Evolutionary conservation across 495 filamentous ascomycete species (phyloP).

Genomic region (Glutinoglossum americanum): DNA sequence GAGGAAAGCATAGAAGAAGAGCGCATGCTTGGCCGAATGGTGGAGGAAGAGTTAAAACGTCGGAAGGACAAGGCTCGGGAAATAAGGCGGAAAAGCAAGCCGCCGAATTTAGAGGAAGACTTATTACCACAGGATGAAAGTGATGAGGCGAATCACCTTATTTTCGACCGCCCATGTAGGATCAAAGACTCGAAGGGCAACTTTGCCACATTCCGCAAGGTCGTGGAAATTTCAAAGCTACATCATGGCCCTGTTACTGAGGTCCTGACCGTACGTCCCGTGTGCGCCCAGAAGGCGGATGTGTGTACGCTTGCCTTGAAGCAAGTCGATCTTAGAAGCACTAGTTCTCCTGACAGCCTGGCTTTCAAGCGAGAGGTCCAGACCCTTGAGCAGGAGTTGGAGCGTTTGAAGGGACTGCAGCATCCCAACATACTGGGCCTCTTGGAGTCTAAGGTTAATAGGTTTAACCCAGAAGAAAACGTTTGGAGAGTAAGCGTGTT

Average conservation of each 20-base stretch:
- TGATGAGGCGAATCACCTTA: conserved; percentile 14
- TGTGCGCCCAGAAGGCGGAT: conserved; percentile 1
- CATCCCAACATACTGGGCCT: conserved; percentile 63
- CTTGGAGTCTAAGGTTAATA: conserved; percentile 53
- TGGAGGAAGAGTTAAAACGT: conserved; percentile 53
- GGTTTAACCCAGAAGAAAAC: conserved; percentile 3
- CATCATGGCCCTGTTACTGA: conserved; percentile 31
- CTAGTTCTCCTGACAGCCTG: conserved; percentile 25
- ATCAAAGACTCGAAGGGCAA: conserved; percentile 8
- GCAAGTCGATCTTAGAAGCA: conserved; percentile 23
- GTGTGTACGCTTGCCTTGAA: conserved; percentile 38
- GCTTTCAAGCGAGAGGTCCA: conserved; percentile 39
- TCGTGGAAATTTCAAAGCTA: conserved; percentile 37
- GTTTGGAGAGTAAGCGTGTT: conserved; percentile 65
- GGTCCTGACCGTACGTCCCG: conserved; percentile 13
- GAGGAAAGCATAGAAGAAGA: conserved; percentile 48
- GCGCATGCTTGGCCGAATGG: conserved; percentile 45
- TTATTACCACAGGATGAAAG: not conserved
- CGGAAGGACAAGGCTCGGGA: conserved; percentile 29
- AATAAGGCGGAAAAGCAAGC: conserved; percentile 18
- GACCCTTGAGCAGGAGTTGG: conserved; percentile 43
- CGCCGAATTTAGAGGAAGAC: conserved; percentile 5
- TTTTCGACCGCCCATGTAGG: conserved; percentile 50
- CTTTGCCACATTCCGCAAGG: conserved; percentile 5
- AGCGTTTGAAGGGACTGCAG: conserved; percentile 45